Percentiles rank a stretch among this genome's conserved stretches.
phyloP scores from a whole-genome alignment of 768 basidiomycete genomes.

The Boletus sensibilis region DNA sequence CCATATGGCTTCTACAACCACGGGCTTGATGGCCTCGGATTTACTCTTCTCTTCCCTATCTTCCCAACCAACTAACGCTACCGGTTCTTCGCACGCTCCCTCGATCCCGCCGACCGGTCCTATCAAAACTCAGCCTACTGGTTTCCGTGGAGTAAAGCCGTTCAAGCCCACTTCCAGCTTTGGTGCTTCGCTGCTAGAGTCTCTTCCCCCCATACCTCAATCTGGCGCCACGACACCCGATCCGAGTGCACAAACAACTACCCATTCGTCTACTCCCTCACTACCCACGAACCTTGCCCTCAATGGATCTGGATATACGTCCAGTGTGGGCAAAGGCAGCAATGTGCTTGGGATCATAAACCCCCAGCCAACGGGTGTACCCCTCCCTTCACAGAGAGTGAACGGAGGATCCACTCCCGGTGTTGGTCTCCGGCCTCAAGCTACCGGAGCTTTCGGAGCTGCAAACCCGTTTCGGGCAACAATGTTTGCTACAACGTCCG shows the following conservation, averaged over 20 bases:
- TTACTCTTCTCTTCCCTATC: conserved; percentile 47
- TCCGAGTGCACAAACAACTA: conserved; percentile 9
- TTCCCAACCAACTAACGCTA: conserved; percentile 51
- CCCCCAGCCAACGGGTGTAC: conserved; percentile 35
- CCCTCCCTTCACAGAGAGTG: conserved; percentile 4
- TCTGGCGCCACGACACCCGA: conserved; percentile 51
- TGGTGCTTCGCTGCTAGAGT: conserved; percentile 70
- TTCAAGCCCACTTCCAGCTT: conserved; percentile 85
- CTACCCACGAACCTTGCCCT: conserved; percentile 19
- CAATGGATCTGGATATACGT: conserved; percentile 10
- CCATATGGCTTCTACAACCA: conserved; percentile 37
- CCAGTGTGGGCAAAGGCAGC: conserved; percentile 15
- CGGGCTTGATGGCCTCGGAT: conserved; percentile 46
- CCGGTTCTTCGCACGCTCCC: conserved; percentile 32
- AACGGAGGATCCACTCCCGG: conserved; percentile 37
- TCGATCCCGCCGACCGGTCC: conserved; percentile 33
- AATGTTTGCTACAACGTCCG: conserved; percentile 45
- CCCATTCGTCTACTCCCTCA: conserved; percentile 25
- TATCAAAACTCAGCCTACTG: conserved; percentile 47
- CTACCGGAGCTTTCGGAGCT: conserved; percentile 49
- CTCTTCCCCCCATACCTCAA: conserved; percentile 71
- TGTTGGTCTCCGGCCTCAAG: conserved; percentile 54
- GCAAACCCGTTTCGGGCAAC: conserved; percentile 70
- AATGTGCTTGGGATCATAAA: conserved; percentile 31
- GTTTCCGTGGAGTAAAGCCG: conserved; percentile 63